Base-by-base conservation (phyloP, 148 eudicot species). In the Camellia granthamiana region DNA sequence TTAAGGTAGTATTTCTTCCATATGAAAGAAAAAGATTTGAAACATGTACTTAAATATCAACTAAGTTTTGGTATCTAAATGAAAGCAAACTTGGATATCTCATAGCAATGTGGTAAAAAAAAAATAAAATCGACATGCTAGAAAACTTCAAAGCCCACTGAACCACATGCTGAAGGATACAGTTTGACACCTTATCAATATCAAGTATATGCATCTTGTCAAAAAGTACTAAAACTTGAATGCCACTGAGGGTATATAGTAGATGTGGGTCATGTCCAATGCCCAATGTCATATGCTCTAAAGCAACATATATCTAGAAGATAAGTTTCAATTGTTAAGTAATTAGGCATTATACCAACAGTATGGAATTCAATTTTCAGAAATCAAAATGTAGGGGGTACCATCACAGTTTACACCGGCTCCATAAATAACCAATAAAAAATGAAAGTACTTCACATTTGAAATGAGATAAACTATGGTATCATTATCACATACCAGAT, bases 401-500 rank as follows among this genome's bases (percentile, higher is more conserved):
- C 4, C 14, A 59, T 59, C 18, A 59, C 0, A 15, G 16, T 59
- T 59, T 30, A 30, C 38, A 30, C 38, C 38, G 38, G 38, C 38
- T 30, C 38, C 38, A 30, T 30, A 30, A 30, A 30, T 30, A 30
- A 30, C 62, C 9, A 0, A 59, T 14, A 62, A 21, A 18, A 4
- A 10, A 30, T 18, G 38, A 30, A 30, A 30, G 38, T 30, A 30
- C 38, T 30, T 30, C 38, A 30, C 38, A 1, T 30, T 30, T 62
- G 66, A 62, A 1, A n/a, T 21, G 30, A 62, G 66, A 21, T n/a
- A 59, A 4, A 59, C 9, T 59, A n/a, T 1, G 0, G 6, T 21
- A 62, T 5, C 23, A 62, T 19, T 7, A 7, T 14, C 10, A 59
- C 62, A 18, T 55, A 92, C 98, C 98, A 77, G 97, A 90, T 88